Evolutionary conservation across 768 basidiomycete species (phyloP), one percentile per base, ranked within the genome.

Genomic region (Nidula microcarpa): DNA sequence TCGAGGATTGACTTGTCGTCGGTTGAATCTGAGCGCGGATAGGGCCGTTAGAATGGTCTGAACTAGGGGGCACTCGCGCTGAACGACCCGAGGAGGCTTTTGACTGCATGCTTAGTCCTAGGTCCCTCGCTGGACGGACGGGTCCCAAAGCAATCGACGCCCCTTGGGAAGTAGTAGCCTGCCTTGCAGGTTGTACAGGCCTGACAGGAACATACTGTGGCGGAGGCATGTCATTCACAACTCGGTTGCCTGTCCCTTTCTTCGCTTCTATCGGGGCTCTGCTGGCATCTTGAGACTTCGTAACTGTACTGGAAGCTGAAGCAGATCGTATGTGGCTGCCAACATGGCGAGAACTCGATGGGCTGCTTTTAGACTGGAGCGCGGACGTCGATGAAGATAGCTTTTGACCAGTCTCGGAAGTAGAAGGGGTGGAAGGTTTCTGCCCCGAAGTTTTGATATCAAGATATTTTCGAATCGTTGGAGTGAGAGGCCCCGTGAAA

Each of bases 401-500:
- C 23, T 30, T 30, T 30, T 30, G 23, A 30, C 23, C 23, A 30
- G 23, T 30, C 23, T 30, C 23, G 23, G 23, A 30, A 30, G 23
- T 30, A 4, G 23, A 30, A 3, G 23, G 23, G 23, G 23, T 4
- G 23, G 23, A 30, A 30, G 23, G 23, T 30, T 30, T 30, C 23
- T 30, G 23, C 4, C 4, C 3, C 11, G 39, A 41, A 2, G 16
- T 63, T 51, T 72, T 72, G 52, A 81, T 77, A 54, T 85, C 84
- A 3, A 93, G 78, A 62, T 90, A 90, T 67, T 88, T 91, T 60
- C 81, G 86, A 37, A 83, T 83, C 2, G 82, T 86, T 1, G 92
- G 91, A 5, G 87, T 84, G 10, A 94, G 74, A 11, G 89, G 89
- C 3, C 74, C 74, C 14, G 79, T 75, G 60, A 94, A 94, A 48